Conservation (phyloP, 1,139 yeast species). For the Lodderomyces margitis region DNA sequence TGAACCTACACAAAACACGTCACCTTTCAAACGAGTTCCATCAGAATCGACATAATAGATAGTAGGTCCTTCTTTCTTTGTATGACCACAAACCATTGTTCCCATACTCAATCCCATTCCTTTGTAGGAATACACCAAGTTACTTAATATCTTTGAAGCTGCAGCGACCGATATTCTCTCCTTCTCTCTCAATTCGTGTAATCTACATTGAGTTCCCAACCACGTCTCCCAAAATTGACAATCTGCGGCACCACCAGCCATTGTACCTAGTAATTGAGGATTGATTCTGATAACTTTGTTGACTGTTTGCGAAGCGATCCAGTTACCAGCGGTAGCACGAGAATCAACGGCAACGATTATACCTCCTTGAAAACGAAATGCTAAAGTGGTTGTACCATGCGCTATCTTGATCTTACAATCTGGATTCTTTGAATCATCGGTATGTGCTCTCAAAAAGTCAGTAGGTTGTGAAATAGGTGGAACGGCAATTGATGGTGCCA, state of each 20-base stretch:
- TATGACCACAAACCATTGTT: conserved; percentile 97
- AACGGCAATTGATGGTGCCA: conserved; percentile 67
- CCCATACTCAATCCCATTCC: conserved; percentile 99
- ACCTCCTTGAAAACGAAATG: conserved; percentile 95
- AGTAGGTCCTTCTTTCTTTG: conserved; percentile 93
- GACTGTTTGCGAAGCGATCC: conserved; percentile 98
- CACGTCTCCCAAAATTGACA: conserved; percentile 99
- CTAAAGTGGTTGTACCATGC: conserved; percentile 97
- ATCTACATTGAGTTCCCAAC: conserved; percentile 95
- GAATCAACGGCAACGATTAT: conserved; percentile 96
- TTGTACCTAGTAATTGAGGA: conserved; percentile 90
- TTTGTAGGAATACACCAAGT: conserved; percentile 88
- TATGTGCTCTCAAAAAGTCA: conserved; percentile 95
- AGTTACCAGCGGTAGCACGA: conserved; percentile 96
- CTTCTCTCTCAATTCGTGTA: conserved; percentile 91
- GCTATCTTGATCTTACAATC: conserved; percentile 95
- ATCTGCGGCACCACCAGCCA: conserved; percentile 99
- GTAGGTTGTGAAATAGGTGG: conserved; percentile 92
- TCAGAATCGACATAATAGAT: conserved; percentile 96
- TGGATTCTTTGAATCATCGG: conserved; percentile 89
- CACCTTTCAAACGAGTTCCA: conserved; percentile 94
- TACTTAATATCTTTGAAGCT: conserved; percentile 89
- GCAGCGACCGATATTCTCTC: conserved; percentile 96
- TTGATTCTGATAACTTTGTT: conserved; percentile 96
- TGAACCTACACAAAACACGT: conserved; percentile 94